Evolutionary conservation across 768 basidiomycete species (phyloP), one percentile per base, ranked within the genome.

Genomic region (Tricholoma saponaceum): DNA sequence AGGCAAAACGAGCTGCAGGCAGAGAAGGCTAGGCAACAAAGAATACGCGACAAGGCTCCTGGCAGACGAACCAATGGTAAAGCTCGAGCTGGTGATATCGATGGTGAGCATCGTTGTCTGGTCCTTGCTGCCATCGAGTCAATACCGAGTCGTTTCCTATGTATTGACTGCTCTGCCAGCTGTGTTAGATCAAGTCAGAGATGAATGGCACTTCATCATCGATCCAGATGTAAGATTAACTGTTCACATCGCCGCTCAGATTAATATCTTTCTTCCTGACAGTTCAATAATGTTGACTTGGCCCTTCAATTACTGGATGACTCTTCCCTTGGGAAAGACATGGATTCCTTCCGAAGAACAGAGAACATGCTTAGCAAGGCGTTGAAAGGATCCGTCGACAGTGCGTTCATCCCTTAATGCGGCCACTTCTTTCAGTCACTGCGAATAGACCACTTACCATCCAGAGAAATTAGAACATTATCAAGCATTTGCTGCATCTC

Each of bases 251-350:
- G 25, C 43, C 30, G 22, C 54, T 20, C 53, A 41, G 26, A n/a
- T 9, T 25, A 35, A 46, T 51, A 35, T 26, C 35, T 4, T 2
- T 30, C 9, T 18, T 44, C 43, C 39, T 60, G 25, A 49, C 43
- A 95, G 87, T 99, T 98, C 74, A 96, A 97, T 69, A 89, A 90
- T 50, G 95, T 97, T 32, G 90, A 95, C 66, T 79, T 98, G 35
- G 95, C 97, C 4, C 81, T 99, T 14, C 87, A 93, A 64, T 80
- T 99, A 2, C 76, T 99, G 23, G 92, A 95, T 62, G 81, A 86
- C 41, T 83, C 84, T 1, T 85, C 88, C 10, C 71, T 77, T 0
- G 89, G 88, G 2, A 90, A 87, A 67, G 84, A 87, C 62, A 85
- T 92, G 66, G 76, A 82, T 6, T 90, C 91, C 0, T 96, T 96